Evolutionary conservation across 495 filamentous ascomycete genomes (phyloP).

Genomic region (Penicillium canariense): DNA sequence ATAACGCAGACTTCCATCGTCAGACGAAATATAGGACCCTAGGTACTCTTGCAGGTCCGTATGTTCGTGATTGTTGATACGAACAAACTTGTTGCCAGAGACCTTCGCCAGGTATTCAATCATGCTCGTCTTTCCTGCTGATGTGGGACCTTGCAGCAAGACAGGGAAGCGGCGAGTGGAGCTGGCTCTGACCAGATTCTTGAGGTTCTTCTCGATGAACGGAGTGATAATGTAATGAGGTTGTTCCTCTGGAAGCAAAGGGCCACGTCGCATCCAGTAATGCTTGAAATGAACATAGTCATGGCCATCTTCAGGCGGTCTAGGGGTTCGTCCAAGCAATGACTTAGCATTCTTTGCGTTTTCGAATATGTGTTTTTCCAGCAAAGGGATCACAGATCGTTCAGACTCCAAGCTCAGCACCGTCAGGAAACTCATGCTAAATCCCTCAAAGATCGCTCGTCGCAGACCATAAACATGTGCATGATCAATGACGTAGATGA

Average conservation of each 20-base stretch:
- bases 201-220: conserved; percentile 88
- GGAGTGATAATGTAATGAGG: conserved; percentile 94
- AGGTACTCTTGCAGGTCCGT: conserved; percentile 98
- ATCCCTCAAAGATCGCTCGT: conserved; percentile 87
- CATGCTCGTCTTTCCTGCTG: conserved; percentile 98
- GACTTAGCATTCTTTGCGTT: conserved; percentile 62
- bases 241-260: conserved; percentile 62
- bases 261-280: conserved; percentile 86
- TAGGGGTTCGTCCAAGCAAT: conserved; percentile 70
- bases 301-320: conserved; percentile 68
- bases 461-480: conserved; percentile 83
- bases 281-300: conserved; percentile 86
- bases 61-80: conserved; percentile 99
- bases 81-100: conserved; percentile 93
- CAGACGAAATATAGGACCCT: conserved; percentile 84
- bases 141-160: conserved; percentile 95
- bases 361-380: conserved; percentile 76
- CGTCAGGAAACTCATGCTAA: conserved; percentile 97
- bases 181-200: conserved; percentile 88
- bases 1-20: conserved; percentile 79
- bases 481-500: conserved; percentile 83
- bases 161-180: conserved; percentile 91
- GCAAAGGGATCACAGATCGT: conserved; percentile 68
- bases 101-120: conserved; percentile 95
- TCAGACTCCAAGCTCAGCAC: conserved; percentile 78